Percentiles rank a stretch among this genome's conserved stretches.
These are phyloP conservation scores for Metschnikowia matae DNA, from an alignment of 805 yeast species.

Conservation along the genomic window DNA sequence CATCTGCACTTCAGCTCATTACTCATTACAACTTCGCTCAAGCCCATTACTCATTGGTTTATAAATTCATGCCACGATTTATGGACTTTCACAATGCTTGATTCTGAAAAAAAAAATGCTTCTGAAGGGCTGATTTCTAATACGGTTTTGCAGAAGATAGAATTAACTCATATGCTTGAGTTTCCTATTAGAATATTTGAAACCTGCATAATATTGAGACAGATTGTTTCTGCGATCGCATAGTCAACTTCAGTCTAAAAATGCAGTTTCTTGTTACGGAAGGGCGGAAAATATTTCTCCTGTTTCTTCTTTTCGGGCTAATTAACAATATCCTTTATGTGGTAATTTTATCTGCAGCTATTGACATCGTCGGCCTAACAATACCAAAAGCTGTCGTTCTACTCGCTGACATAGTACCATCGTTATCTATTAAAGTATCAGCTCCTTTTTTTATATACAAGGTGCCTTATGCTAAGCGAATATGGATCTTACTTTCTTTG, in stretches of 20 bases:
- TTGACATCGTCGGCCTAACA: conserved; percentile 79
- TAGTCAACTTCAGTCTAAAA: not conserved
- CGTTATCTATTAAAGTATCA: conserved; percentile 61
- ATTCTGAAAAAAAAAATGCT: not conserved
- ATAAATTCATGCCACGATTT: not conserved
- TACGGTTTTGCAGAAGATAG: not conserved
- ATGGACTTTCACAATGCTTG: not conserved
- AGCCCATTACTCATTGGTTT: not conserved
- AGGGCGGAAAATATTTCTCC: conserved; percentile 36
- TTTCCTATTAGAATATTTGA: not conserved
- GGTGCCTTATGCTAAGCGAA: conserved; percentile 55
- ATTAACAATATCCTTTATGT: conserved; percentile 87
- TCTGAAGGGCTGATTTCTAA: not conserved
- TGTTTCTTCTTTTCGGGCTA: conserved; percentile 82
- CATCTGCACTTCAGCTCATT: not conserved
- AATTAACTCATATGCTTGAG: not conserved
- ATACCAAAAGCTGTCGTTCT: conserved; percentile 85
- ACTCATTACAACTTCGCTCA: not conserved
- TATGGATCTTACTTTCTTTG: conserved; percentile 50
- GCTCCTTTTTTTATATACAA: conserved; percentile 79
- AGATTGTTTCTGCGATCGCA: conserved; percentile 1
- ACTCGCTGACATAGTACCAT: conserved; percentile 82
- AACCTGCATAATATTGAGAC: conserved; percentile 2
- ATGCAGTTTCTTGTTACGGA: conserved; percentile 7
- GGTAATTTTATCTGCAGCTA: conserved; percentile 86